A percentile compares a stretch with the other conserved stretches of the same genome.
These are phyloP conservation scores for Rosa hybrid DNA, from an alignment of 331 rosid species.

Conservation along the genomic window DNA sequence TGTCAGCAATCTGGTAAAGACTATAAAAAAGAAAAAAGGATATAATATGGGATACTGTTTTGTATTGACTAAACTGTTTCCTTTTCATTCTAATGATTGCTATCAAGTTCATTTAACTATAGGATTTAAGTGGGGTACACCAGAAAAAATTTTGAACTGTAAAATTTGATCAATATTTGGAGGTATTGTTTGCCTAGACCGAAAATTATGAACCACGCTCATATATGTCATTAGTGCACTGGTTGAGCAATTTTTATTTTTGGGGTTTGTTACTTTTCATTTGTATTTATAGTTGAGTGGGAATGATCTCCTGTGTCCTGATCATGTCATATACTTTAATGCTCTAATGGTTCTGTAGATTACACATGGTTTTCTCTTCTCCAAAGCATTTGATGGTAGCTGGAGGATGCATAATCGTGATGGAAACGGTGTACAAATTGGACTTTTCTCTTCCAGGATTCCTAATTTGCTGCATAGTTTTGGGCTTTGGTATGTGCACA, in stretches of 20 bases:
- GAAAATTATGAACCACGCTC: background rate
- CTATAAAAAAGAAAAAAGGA: background rate
- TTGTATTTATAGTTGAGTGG: background rate
- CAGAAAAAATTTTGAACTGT: background rate
- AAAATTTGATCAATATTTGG: background rate
- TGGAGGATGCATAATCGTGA: conserved; percentile 76
- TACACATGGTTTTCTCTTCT: conserved; percentile 97
- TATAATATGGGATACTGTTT: background rate
- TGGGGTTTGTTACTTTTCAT: background rate
- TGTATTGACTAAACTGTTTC: background rate
- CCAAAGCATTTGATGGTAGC: conserved; percentile 93
- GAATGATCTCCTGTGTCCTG: conserved; percentile 1
- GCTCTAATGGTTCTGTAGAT: conserved; percentile 46
- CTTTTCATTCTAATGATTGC: background rate
- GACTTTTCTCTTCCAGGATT: conserved; percentile 88
- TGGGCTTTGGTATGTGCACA: conserved; percentile 82
- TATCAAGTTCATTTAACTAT: background rate
- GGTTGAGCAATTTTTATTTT: background rate
- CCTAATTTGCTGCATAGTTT: conserved; percentile 71
- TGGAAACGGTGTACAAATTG: conserved; percentile 84
- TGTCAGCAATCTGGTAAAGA: background rate
- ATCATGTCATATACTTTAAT: background rate
- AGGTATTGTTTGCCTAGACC: background rate
- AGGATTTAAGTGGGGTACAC: background rate
- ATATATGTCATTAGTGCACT: background rate